These are phyloP conservation scores for Cordyceps javanica DNA, from an alignment of 2,329 filamentous ascomycete genomes.

Conservation along the genomic window DNA sequence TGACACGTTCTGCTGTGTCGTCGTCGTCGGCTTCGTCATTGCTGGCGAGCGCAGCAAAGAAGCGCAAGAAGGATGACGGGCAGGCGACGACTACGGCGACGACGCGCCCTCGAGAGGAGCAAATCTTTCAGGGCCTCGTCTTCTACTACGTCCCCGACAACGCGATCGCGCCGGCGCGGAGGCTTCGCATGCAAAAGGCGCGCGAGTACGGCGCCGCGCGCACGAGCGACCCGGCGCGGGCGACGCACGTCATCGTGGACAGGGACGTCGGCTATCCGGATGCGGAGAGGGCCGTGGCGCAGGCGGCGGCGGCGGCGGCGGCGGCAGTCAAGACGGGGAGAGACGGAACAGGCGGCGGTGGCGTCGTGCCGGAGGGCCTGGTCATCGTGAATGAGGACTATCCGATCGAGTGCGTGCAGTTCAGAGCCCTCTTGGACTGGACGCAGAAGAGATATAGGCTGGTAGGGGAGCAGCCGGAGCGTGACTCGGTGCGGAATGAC, in stretches of 20 bases:
- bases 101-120: slow-evolving; percentile 43
- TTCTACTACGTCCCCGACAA: slow-evolving; percentile 81
- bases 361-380: slow-evolving; percentile 24
- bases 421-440: slow-evolving; percentile 51
- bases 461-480: slow-evolving; percentile 39
- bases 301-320: too few species aligned
- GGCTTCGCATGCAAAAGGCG: slow-evolving; percentile 66
- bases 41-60: slow-evolving; percentile 20
- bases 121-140: slow-evolving; percentile 53
- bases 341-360: too few species aligned
- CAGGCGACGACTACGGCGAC: too few species aligned
- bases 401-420: slow-evolving; percentile 61
- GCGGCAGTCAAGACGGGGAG: slow-evolving; percentile 13
- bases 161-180: slow-evolving; percentile 61
- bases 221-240: slow-evolving; percentile 49
- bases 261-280: slow-evolving; percentile 58
- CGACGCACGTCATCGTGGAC: slow-evolving; percentile 80
- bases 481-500: too few species aligned
- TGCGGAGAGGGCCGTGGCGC: slow-evolving; percentile 43
- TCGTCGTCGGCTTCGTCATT: not conserved
- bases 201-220: slow-evolving; percentile 70
- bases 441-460: slow-evolving; percentile 54
- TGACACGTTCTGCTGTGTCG: not conserved
- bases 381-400: slow-evolving; percentile 63
- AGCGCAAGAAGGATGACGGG: slow-evolving; percentile 42